Base-by-base conservation (phyloP, 2,329 filamentous ascomycete genomes). In the Dichotomopilus funicola region DNA sequence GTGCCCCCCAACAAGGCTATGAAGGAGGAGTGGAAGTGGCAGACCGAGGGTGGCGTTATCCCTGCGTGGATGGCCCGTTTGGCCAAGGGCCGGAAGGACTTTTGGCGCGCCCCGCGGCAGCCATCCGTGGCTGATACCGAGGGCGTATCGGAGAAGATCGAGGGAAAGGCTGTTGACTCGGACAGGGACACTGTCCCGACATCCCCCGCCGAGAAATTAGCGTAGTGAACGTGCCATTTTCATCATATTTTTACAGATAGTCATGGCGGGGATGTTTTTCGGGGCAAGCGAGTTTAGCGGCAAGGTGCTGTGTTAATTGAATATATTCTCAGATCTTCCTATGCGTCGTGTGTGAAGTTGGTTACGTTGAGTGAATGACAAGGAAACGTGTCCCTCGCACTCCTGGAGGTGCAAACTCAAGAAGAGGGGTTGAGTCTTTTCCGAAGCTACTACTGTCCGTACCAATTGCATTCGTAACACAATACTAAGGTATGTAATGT, bases 11-110 rank as follows among this genome's bases (percentile, higher is more conserved):
- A 91, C 71, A 87, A 89, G 71, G 78, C 87, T 6, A 75, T 86
- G 64, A 89, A 89, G 69, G 89, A 94, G 57, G 81, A 78, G 8
- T 95, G 89, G 90, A 88, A 87, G 0, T 92, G 84, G 74, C 83
- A 81, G 65, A 79, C 91, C 35, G 81, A 85, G 1, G 88, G 89
- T 12, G 89, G 89, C 1, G 72, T 94, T 49, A 71, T 91, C 33
- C 89, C 89, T 0, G 82, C 81, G 0, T 95, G 89, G 89, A 66
- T 90, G 51, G 74, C 77, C 55, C 79, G 89, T 35, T 73, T 86
- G 4, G 67, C 71, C 0, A 72, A 72, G 40, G 89, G 89, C 34
- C 87, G 89, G 75, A 61, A 58, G 54, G 53, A 58, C 8, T 63
- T 64, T n/a, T 63, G 62, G 62, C 53, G 55, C 8, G 5, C 13